These are phyloP conservation scores for Fusarium luffae DNA, from an alignment of 2,329 filamentous ascomycete genomes.

Conservation along the genomic window DNA sequence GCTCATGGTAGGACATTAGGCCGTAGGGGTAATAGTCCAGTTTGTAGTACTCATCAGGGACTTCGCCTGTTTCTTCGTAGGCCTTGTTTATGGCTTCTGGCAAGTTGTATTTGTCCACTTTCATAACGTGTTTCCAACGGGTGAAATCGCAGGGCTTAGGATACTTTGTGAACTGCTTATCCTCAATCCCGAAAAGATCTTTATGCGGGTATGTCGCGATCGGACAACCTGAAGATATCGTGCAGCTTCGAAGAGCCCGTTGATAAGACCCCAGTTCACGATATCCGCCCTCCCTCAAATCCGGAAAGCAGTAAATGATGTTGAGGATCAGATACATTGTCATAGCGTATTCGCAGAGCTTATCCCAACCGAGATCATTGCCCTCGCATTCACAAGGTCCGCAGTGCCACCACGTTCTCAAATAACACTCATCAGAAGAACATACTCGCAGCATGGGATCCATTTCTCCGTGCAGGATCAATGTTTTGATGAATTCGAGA, in stretches of 20 bases:
- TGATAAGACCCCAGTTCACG: conserved; percentile 6
- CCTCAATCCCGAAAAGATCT: conserved; percentile 7
- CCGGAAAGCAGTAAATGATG: background rate
- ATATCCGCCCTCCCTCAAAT: background rate
- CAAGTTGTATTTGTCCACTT: background rate
- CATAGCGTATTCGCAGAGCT: background rate
- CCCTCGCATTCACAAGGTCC: background rate
- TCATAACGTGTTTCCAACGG: background rate
- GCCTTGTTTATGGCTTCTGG: background rate
- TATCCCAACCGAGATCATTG: background rate
- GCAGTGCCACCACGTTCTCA: background rate
- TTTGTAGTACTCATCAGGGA: background rate
- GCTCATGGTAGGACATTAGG: conserved; percentile 9
- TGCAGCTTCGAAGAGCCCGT: background rate
- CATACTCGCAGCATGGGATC: background rate
- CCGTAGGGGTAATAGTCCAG: conserved; percentile 16
- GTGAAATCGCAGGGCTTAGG: background rate
- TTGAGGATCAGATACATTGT: conserved; percentile 10
- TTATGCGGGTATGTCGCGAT: conserved; percentile 4
- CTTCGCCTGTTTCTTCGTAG: background rate
- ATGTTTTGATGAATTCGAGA: conserved; percentile 3
- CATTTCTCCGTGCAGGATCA: conserved; percentile 13
- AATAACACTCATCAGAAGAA: background rate
- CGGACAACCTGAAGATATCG: background rate
- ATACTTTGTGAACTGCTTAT: background rate